These are phyloP conservation scores for Eucalyptus viminalis DNA, from an alignment of 345 rosid species.

Conservation along the genomic window DNA sequence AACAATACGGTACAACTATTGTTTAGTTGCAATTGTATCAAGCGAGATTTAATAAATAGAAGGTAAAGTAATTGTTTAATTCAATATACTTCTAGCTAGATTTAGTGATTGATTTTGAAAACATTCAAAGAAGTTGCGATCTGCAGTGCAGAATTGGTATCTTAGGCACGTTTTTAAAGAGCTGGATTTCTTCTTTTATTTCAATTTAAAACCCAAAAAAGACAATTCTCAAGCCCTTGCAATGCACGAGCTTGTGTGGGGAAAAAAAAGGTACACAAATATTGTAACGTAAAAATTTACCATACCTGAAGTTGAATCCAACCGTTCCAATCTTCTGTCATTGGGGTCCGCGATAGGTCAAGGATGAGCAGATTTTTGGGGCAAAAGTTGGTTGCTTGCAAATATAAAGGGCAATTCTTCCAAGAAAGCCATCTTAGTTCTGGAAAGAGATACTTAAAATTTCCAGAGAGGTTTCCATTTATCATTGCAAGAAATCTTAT, in stretches of 20 bases:
- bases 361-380: background rate
- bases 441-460: background rate
- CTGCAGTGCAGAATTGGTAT: background rate
- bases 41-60: too few species aligned
- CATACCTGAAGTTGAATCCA: background rate
- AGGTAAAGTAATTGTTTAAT: background rate
- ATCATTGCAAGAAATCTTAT: background rate
- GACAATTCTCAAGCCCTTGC: background rate
- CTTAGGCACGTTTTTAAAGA: background rate
- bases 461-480: background rate
- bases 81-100: background rate
- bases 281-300: background rate
- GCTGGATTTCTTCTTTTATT: background rate
- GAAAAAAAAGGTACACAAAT: background rate
- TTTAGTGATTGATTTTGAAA: background rate
- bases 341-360: background rate
- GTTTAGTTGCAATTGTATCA: background rate
- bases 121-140: background rate
- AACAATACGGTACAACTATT: background rate
- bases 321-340: background rate
- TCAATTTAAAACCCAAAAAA: background rate
- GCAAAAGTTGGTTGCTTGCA: background rate
- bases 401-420: background rate
- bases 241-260: background rate
- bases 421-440: background rate